Evolutionary conservation across 495 filamentous ascomycete species (phyloP).

Genomic region (Aspergillus conjunctus): DNA sequence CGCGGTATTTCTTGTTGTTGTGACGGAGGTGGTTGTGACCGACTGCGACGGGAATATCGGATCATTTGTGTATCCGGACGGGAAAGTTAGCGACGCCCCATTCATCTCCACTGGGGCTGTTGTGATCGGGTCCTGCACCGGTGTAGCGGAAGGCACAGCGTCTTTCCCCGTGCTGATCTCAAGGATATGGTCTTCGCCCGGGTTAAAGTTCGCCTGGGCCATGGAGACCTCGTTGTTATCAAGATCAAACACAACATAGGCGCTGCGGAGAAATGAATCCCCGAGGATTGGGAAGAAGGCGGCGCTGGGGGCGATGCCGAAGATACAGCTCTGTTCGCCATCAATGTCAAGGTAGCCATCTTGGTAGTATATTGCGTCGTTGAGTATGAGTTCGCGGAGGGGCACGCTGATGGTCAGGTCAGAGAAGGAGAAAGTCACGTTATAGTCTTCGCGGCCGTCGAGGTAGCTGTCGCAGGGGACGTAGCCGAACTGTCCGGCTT

Average conservation of each 20-base stretch:
- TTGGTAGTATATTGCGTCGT: conserved; percentile 3
- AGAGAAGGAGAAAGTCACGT: conserved; percentile 69
- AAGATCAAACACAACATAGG: conserved; percentile 88
- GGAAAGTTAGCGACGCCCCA: background rate
- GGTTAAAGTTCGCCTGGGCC: conserved; percentile 76
- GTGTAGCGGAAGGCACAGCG: conserved; percentile 68
- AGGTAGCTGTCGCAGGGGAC: conserved; percentile 64
- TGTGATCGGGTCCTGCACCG: conserved; percentile 60
- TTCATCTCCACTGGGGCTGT: conserved; percentile 21
- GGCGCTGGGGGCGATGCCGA: conserved; percentile 64
- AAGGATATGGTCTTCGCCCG: conserved; percentile 59
- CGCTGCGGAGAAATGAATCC: conserved; percentile 86
- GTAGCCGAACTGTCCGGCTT: conserved; percentile 40
- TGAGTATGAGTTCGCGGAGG: conserved; percentile 30
- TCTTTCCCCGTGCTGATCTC: conserved; percentile 67
- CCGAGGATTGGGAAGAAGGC: conserved; percentile 69
- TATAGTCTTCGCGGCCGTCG: conserved; percentile 45
- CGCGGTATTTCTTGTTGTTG: background rate
- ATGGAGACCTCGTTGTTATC: conserved; percentile 76
- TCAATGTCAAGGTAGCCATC: conserved; percentile 11
- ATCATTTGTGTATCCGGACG: conserved; percentile 5
- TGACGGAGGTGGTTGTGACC: background rate
- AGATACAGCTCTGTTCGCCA: conserved; percentile 54
- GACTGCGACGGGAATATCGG: conserved; percentile 11
- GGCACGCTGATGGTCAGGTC: conserved; percentile 34